These are phyloP conservation scores for Pythium phragmiticola DNA, from an alignment of 352 stramenopile species.

Conservation along the genomic window DNA sequence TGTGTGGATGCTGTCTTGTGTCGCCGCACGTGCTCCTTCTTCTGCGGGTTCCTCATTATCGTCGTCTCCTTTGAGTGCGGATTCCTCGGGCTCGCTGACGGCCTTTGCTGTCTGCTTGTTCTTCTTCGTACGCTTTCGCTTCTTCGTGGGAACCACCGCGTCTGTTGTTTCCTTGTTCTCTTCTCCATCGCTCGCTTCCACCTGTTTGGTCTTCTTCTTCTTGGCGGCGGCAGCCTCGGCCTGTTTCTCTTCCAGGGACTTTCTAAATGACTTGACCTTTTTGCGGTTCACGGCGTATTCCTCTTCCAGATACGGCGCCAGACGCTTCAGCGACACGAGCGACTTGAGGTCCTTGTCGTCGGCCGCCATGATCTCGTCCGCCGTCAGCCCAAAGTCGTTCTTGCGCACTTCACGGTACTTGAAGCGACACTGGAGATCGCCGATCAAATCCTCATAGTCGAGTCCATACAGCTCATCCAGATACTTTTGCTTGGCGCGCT, in stretches of 20 bases:
- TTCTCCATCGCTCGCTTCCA: constrained; percentile 21
- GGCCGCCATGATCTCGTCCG: constrained; percentile 97
- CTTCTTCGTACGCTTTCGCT: constrained; percentile 72
- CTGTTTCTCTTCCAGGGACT: constrained; percentile 63
- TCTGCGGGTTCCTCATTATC: constrained; percentile 4
- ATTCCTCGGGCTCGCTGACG: not conserved
- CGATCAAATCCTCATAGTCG: constrained; percentile 99
- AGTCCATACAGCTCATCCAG: constrained; percentile 97
- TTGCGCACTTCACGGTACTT: constrained; percentile 95
- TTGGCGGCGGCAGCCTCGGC: constrained; percentile 47
- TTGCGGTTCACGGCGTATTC: constrained; percentile 71
- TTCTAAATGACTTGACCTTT: constrained; percentile 64
- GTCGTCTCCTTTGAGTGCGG: constrained; percentile 20
- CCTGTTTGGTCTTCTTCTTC: constrained; percentile 28
- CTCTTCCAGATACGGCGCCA: constrained; percentile 93
- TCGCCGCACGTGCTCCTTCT: not conserved
- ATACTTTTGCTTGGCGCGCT: constrained; percentile 89
- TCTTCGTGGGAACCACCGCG: constrained; percentile 40
- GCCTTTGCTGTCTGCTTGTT: constrained; percentile 29
- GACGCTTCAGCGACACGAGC: constrained; percentile 96
- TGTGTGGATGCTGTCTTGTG: not conserved
- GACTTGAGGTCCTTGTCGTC: constrained; percentile 96
- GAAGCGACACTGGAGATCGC: constrained; percentile 96
- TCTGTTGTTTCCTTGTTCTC: not conserved
- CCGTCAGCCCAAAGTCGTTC: constrained; percentile 96